These are phyloP conservation scores for Colletotrichum sp. DNA, from an alignment of 2,329 filamentous ascomycete species.

Conservation along the genomic window DNA sequence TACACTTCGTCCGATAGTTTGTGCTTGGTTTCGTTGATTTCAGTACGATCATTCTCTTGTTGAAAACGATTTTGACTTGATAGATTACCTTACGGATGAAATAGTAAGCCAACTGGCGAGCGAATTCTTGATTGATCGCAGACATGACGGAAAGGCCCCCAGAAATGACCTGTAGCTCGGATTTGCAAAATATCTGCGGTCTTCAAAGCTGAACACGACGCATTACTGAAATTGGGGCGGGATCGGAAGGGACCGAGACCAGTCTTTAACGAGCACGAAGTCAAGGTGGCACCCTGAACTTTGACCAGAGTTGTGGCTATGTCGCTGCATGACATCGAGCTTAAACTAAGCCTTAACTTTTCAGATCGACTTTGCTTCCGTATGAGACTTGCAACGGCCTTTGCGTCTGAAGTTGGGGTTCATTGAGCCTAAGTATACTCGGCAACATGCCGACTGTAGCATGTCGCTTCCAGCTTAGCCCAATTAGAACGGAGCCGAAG, in stretches of 20 bases:
- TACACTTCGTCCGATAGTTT: neutral
- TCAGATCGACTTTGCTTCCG: neutral
- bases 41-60: neutral
- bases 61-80: neutral
- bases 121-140: too few relatives aligned
- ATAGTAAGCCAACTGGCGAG: too few relatives aligned
- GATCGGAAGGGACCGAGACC: neutral
- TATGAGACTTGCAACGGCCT: neutral
- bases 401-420: neutral
- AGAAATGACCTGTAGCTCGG: too few relatives aligned
- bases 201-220: neutral
- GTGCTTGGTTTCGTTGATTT: neutral
- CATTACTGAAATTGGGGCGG: neutral
- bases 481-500: neutral
- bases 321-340: neutral
- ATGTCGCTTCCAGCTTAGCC: neutral
- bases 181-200: neutral
- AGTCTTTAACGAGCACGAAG: neutral
- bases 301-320: neutral
- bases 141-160: too few relatives aligned
- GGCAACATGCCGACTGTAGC: neutral
- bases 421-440: neutral
- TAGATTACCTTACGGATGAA: too few relatives aligned
- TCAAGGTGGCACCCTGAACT: neutral
- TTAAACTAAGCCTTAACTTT: neutral